These are phyloP conservation scores for Trichoderma reesei DNA, from an alignment of 495 filamentous ascomycete genomes.

Conservation along the genomic window DNA sequence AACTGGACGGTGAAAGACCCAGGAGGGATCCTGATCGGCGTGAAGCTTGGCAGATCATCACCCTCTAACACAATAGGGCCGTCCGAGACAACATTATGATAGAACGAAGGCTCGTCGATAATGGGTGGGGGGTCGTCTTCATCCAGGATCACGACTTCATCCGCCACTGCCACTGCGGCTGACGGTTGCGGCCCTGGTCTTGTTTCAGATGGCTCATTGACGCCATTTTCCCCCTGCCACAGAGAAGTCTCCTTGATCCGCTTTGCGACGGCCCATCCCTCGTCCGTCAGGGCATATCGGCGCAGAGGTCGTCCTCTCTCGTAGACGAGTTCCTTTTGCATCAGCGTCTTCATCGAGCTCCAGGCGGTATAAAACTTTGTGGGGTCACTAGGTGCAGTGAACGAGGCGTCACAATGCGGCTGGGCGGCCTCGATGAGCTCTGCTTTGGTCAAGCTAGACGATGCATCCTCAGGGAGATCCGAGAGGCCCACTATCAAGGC, in stretches of 20 bases:
- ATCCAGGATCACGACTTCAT: neutral
- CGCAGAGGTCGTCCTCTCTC: constrained; percentile 58
- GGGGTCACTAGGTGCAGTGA: constrained; percentile 56
- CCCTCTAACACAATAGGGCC: constrained; percentile 24
- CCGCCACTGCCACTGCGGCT: neutral
- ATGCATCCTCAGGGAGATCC: constrained; percentile 44
- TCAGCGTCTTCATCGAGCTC: constrained; percentile 73
- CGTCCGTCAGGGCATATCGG: constrained; percentile 64
- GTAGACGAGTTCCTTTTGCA: constrained; percentile 66
- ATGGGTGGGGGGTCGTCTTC: constrained; percentile 3
- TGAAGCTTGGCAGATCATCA: constrained; percentile 39
- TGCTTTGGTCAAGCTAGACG: constrained; percentile 53
- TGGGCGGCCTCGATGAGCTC: constrained; percentile 63
- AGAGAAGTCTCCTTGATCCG: constrained; percentile 37
- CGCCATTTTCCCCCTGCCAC: neutral
- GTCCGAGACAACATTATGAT: constrained; percentile 31
- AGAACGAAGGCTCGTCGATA: constrained; percentile 14
- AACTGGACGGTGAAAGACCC: constrained; percentile 64
- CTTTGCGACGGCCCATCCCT: constrained; percentile 69
- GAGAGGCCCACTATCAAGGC: constrained; percentile 61
- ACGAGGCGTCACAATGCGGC: constrained; percentile 64
- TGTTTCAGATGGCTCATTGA: neutral
- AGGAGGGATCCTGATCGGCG: constrained; percentile 51
- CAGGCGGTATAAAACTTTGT: constrained; percentile 72
- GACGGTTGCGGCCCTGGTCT: neutral